phyloP scores from a whole-genome alignment of 2,329 filamentous ascomycete genomes.

The Xylaria sp. region DNA sequence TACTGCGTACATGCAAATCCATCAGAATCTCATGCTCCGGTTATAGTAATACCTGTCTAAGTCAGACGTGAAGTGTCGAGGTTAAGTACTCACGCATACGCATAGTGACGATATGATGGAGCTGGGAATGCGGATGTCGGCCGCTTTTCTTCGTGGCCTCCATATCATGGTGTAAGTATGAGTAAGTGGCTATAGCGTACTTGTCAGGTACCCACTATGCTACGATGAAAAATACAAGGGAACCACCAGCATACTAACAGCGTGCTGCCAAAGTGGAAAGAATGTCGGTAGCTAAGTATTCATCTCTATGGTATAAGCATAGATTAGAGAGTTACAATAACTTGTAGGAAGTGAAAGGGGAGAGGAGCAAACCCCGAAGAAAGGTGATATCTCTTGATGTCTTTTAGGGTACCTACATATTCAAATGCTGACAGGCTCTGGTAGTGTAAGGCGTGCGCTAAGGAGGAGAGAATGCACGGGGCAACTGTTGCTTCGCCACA shows the following conservation, averaged over 20 bases:
- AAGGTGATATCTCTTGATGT: not conserved
- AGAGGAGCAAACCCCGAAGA: not conserved
- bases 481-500: conserved; percentile 22
- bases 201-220: not conserved
- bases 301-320: too few relatives aligned
- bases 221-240: not conserved
- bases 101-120: not conserved
- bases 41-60: not conserved
- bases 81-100: too few relatives aligned
- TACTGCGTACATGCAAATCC: not conserved
- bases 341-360: not conserved
- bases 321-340: too few relatives aligned
- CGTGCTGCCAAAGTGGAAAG: too few relatives aligned
- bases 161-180: too few relatives aligned
- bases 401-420: not conserved
- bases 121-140: not conserved
- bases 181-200: too few relatives aligned
- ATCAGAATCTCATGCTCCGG: not conserved
- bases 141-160: not conserved
- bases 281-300: too few relatives aligned
- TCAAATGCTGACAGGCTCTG: too few relatives aligned
- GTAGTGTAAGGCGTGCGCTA: conserved; percentile 12
- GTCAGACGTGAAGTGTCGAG: not conserved
- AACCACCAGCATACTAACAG: too few relatives aligned
- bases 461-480: conserved; percentile 7